phyloP scores from a whole-genome alignment of 83 land plant species.

The Picea abies region DNA sequence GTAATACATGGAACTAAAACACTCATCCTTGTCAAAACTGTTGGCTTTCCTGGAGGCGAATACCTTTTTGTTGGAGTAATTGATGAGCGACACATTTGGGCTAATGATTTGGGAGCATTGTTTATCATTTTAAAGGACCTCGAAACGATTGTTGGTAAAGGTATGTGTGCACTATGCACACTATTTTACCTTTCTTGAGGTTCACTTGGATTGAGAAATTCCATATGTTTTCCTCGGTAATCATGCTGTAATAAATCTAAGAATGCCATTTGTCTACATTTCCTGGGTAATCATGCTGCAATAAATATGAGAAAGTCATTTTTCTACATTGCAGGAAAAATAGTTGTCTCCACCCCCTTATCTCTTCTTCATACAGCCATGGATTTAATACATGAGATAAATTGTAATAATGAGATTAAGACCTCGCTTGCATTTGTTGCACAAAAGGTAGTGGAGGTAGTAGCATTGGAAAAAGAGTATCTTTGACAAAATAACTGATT shows the following conservation, averaged over 20 bases:
- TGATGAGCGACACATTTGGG: slow-evolving; percentile 83
- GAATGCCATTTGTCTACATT: not conserved
- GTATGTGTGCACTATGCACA: not conserved
- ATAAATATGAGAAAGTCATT: no score
- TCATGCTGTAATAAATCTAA: no score
- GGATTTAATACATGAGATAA: slow-evolving; percentile 59
- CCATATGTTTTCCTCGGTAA: not conserved
- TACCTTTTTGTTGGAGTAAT: slow-evolving; percentile 74
- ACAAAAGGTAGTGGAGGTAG: no score
- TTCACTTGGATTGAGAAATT: not conserved
- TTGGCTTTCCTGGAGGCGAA: slow-evolving; percentile 54
- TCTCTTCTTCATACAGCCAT: slow-evolving; percentile 63
- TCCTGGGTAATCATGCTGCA: no score
- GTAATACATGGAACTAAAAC: slow-evolving; percentile 68
- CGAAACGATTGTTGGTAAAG: slow-evolving; percentile 29
- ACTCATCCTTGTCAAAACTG: slow-evolving; percentile 42
- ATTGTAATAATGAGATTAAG: slow-evolving; percentile 61
- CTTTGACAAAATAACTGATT: no score
- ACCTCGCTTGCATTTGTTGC: no score
- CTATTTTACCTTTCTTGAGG: not conserved
- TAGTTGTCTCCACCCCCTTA: no score
- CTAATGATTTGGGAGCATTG: slow-evolving; percentile 58
- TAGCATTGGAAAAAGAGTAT: no score
- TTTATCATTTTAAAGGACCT: slow-evolving; percentile 29
- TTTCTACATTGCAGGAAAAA: slow-evolving; percentile 30